Evolutionary conservation across 306 rosid species (phyloP), one percentile per base, ranked within the genome.

Genomic region (Macrotyloma uniflorum): DNA sequence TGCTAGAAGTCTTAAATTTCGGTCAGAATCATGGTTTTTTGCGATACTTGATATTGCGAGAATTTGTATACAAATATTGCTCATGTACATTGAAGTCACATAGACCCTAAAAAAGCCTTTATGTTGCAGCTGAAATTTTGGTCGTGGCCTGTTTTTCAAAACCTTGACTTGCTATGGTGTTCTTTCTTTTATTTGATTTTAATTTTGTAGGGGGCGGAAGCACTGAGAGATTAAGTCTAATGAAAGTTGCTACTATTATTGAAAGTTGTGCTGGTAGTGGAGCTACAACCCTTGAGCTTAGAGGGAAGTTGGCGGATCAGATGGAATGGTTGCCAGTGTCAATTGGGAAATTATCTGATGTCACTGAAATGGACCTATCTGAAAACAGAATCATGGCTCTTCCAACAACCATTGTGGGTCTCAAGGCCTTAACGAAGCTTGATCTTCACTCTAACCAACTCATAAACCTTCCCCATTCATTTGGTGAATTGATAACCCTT

Each of bases 321-420:
- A 65, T 86, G 89, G 97, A 95, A 69, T 92, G 93, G 93, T 93
- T 95, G 80, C 98, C 98, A 1, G 11, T 87, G 12, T 92, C 98
- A 47, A 88, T 95, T 72, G 97, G 98, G 76, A 95, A 95, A 68
- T 80, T 95, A 78, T 87, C 89, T 67, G 77, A 75, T 68, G 83
- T 92, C 35, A 79, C 89, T 72, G 88, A 89, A 78, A 15, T 95
- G 40, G 91, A 89, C 88, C 63, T 95, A 64, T 92, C 98, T 38
- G 97, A 92, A 81, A 95, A 95, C 83, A 81, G 86, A 66, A 87
- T 95, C 82, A 87, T 89, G 94, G 97, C 93, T 77, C 97, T 95
- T 83, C 98, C 98, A 70, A 81, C 88, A 51, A 87, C 93, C 8
- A 82, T 95, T 3, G 83, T 71, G 47, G 85, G 83, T 76, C 97